Evolutionary conservation across 257 asterid genomes (phyloP), one percentile per base, ranked within the genome.

Genomic region (Avicennia marina): DNA sequence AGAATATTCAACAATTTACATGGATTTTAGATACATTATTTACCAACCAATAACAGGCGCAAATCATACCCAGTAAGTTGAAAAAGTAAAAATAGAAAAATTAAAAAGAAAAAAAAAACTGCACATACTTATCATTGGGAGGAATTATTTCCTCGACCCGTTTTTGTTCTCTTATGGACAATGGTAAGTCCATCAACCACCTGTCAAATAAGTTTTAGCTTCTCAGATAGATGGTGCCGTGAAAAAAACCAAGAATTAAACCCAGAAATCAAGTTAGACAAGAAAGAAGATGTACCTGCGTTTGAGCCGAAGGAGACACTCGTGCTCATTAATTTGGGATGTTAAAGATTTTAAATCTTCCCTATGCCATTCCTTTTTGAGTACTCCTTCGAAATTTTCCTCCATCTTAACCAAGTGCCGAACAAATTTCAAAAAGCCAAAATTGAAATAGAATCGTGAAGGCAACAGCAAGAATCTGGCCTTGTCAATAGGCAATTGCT

Each of bases 151-250:
- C 66, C 13, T 81, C 72, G 29, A 77, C 43, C 67, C 55, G 69
- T 53, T 67, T 64, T 38, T 34, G 71, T 63, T 86, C 97, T 27
- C 24, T 40, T 16, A 32, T n/a, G 38, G 84, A 63, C 65, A 82
- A 70, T 13, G 73, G 67, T 67, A 82, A 66, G 62, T 66, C 83
- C 94, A 87, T 81, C 79, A 87, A 74, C 95, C 96, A 87, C 82
- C 94, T 86, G 67, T 45, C 18, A 41, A 41, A 49, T 10, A 26
- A 60, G 38, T 16, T n/a, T 56, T 7, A 3, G n/a, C 21, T 12
- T 44, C 33, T 32, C 34, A 29, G 55, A 36, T 22, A 38, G 56
- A 26, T 43, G 15, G 41, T 38, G 31, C 40, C 40, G 27, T 12
- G 3, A 36, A 36, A 29, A 2, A 13, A 25, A 11, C n/a, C 0